A percentile compares a stretch with the other conserved stretches of the same genome.
Evolutionary conservation across 257 asterid species (phyloP).

Genomic region (Prunella vulgaris): DNA sequence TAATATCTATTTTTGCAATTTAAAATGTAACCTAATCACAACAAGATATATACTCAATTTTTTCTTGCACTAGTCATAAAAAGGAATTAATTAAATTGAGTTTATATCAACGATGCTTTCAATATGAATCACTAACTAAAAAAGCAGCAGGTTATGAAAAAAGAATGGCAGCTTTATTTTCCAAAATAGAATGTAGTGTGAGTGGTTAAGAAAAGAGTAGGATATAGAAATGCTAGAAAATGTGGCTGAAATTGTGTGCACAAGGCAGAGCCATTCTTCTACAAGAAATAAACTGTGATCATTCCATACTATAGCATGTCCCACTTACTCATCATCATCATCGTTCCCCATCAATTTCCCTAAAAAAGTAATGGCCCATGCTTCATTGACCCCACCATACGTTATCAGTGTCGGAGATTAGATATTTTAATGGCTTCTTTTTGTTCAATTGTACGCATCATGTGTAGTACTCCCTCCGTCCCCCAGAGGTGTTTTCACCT

Average conservation of each 20-base stretch:
- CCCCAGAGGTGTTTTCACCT: too few relatives aligned
- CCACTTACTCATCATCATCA: constrained; percentile 7
- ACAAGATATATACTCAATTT: too few relatives aligned
- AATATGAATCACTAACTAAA: background rate
- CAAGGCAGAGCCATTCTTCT: background rate
- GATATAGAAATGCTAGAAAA: background rate
- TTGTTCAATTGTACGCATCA: background rate
- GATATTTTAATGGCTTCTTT: background rate
- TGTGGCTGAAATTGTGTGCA: constrained; percentile 33
- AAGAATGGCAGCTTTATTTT: background rate
- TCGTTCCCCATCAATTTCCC: constrained; percentile 23
- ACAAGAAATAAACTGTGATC: background rate
- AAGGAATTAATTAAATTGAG: background rate
- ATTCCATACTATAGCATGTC: background rate
- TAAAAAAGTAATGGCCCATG: constrained; percentile 19
- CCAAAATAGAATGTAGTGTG: background rate
- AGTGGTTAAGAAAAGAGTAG: constrained; percentile 12
- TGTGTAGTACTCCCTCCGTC: too few relatives aligned
- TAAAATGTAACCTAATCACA: too few relatives aligned
- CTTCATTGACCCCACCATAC: background rate
- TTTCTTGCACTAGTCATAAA: too few relatives aligned
- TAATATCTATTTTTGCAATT: too few relatives aligned
- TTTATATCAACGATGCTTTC: background rate
- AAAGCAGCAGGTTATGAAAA: too few relatives aligned
- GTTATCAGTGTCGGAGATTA: background rate